Evolutionary conservation across 148 eudicot genomes (phyloP), one percentile per base, ranked within the genome.

Genomic region (Amaranthus cruentus): DNA sequence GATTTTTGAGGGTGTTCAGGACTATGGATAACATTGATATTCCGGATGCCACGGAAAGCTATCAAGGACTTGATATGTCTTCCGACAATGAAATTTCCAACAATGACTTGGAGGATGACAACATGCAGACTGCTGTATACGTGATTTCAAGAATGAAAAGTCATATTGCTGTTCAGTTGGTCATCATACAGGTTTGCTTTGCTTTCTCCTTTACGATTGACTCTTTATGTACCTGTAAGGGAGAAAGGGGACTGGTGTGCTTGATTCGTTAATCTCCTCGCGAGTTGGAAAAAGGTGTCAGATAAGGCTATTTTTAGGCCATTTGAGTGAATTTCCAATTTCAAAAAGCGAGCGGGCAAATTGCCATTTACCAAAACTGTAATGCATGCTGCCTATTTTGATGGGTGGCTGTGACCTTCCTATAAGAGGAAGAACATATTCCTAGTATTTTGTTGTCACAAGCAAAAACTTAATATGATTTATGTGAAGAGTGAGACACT

Each of bases 81-180:
- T 83, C 89, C 64, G 85, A 81, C 42, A 63, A 76, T 77, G 97
- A 82, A 68, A 76, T 80, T 61, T 57, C 66, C 52, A 77, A 84
- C 84, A 84, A 76, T 57, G 87, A 86, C 49, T 62, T 83, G 61
- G 94, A 81, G 75, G 96, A 90, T 77, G 96, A 88, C 68, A 80
- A 84, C 75, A 76, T 90, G 78, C 96, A 92, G 75, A 89, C 92
- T 72, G 91, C 85, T 58, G 84, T 86, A 42, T 90, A 92, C 87
- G 88, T 92, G 70, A 83, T 89, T 53, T 90, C 94, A 75, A 89
- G 97, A 83, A 89, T 92, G 87, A 96, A 90, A 80, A 80, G 81
- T 72, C 92, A 96, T 79, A 83, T 96, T 70, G 78, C 96, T 21
- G 76, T 88, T 69, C 97, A 90, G 78, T 81, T 96, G 71, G 89